Conservation (phyloP, 2,329 filamentous ascomycete genomes). For the Ramularia endophylla region DNA sequence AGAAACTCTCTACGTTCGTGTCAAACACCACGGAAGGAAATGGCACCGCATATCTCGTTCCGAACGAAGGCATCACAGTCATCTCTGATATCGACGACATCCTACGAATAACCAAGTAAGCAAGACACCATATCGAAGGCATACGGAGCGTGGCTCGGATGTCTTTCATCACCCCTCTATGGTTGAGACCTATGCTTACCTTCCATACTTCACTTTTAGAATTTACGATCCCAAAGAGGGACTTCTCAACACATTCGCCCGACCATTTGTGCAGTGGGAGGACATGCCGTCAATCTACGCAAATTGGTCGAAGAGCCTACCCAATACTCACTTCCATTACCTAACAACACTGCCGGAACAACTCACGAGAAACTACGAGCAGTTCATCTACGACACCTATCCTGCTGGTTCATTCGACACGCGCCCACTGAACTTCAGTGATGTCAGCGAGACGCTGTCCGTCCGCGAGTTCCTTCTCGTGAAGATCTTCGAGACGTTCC, state of each 20-base stretch:
- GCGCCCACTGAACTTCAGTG: slow-evolving; percentile 72
- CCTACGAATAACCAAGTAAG: slow-evolving; percentile 70
- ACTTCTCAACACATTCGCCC: slow-evolving; percentile 69
- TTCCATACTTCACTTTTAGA: too few species aligned
- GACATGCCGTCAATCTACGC: slow-evolving; percentile 76
- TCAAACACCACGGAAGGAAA: slow-evolving; percentile 62
- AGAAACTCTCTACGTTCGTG: slow-evolving; percentile 63
- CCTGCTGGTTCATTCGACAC: slow-evolving; percentile 73
- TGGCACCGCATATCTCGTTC: slow-evolving; percentile 70
- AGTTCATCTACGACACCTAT: slow-evolving; percentile 71
- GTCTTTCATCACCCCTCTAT: too few species aligned
- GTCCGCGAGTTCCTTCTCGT: slow-evolving; percentile 65
- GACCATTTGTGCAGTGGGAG: slow-evolving; percentile 64
- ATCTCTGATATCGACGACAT: slow-evolving; percentile 77
- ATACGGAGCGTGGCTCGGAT: too few species aligned
- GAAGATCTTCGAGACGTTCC: slow-evolving; percentile 70
- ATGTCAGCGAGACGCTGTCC: slow-evolving; percentile 62
- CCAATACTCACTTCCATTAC: slow-evolving; percentile 73
- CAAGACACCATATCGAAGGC: too few species aligned
- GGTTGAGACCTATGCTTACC: too few species aligned
- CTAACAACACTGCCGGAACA: slow-evolving; percentile 76
- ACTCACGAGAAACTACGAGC: slow-evolving; percentile 70
- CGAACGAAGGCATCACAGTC: slow-evolving; percentile 62
- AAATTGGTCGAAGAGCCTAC: slow-evolving; percentile 63
- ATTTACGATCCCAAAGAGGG: slow-evolving; percentile 72